Conservation (phyloP, 805 yeast species). For the Candida succiphila region DNA sequence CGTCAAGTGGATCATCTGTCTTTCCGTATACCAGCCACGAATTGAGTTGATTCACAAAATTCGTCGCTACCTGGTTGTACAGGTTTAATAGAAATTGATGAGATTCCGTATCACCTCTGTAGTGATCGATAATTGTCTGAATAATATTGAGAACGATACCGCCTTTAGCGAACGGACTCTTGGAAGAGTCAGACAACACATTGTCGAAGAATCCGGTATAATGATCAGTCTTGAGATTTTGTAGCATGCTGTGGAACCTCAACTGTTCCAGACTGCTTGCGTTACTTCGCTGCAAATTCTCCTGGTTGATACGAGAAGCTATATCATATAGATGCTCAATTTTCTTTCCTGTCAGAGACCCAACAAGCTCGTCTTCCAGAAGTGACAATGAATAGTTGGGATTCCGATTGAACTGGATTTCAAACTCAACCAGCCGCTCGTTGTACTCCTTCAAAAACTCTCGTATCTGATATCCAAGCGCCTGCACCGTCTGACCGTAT, state of each 20-base stretch:
- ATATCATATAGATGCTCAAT: constrained; percentile 52
- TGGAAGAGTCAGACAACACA: constrained; percentile 40
- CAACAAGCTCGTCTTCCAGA: constrained; percentile 41
- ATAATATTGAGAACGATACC: constrained; percentile 61
- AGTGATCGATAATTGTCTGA: constrained; percentile 43
- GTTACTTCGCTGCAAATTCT: constrained; percentile 29
- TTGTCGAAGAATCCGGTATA: constrained; percentile 37
- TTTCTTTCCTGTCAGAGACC: constrained; percentile 23
- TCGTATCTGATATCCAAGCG: constrained; percentile 55
- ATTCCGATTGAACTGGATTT: constrained; percentile 39
- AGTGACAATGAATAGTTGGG: constrained; percentile 46
- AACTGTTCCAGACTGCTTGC: constrained; percentile 17
- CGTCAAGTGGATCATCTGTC: constrained; percentile 71
- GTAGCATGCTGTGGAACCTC: constrained; percentile 21
- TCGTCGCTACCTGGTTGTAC: constrained; percentile 47
- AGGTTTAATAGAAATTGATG: constrained; percentile 40
- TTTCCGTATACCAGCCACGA: constrained; percentile 73
- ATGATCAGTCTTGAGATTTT: constrained; percentile 29
- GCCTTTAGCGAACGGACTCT: constrained; percentile 59
- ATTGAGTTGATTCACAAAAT: constrained; percentile 60
- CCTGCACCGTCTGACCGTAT: constrained; percentile 68
- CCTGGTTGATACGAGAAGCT: constrained; percentile 38
- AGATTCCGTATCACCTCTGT: constrained; percentile 57
- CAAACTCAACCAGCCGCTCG: constrained; percentile 30
- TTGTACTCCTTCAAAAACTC: constrained; percentile 27